Percentiles rank a stretch among this genome's conserved stretches.
These are phyloP conservation scores for Trametes coccinea DNA, from an alignment of 768 basidiomycete genomes.

Conservation along the genomic window DNA sequence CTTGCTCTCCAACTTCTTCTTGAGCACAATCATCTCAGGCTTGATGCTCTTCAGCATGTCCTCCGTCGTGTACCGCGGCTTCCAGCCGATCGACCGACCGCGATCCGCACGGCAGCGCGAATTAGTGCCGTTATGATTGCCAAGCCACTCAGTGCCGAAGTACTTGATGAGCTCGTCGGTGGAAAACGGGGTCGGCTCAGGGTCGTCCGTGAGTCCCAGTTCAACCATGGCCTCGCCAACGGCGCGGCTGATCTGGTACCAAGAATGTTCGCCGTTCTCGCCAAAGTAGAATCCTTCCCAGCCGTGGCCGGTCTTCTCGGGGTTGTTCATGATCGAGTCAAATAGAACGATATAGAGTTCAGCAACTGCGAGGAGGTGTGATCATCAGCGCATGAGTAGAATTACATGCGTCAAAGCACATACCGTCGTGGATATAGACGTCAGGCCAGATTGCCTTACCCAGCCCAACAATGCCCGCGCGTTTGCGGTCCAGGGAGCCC, in stretches of 20 bases:
- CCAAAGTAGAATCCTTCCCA: constrained; percentile 40
- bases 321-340: constrained; percentile 35
- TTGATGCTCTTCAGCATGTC: constrained; percentile 53
- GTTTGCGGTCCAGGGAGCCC: constrained; percentile 46
- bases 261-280: constrained; percentile 35
- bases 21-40: constrained; percentile 40
- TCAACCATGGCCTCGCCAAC: constrained; percentile 38
- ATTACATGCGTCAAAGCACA: not conserved
- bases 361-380: not conserved
- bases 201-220: constrained; percentile 32
- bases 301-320: constrained; percentile 32
- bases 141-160: too few relatives aligned
- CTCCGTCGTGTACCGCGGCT: constrained; percentile 46
- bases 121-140: too few relatives aligned
- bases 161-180: constrained; percentile 44
- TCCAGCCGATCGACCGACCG: constrained; percentile 48
- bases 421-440: constrained; percentile 60
- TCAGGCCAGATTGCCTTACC: too few relatives aligned
- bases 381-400: not conserved
- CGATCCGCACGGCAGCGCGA: constrained; percentile 26
- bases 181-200: constrained; percentile 47
- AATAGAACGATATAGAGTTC: constrained; percentile 46
- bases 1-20: constrained; percentile 1
- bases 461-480: constrained; percentile 54
- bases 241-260: constrained; percentile 37